Evolutionary conservation across 1,139 yeast species (phyloP), one percentile per base, ranked within the genome.

Genomic region (Zygoascus meyerae): DNA sequence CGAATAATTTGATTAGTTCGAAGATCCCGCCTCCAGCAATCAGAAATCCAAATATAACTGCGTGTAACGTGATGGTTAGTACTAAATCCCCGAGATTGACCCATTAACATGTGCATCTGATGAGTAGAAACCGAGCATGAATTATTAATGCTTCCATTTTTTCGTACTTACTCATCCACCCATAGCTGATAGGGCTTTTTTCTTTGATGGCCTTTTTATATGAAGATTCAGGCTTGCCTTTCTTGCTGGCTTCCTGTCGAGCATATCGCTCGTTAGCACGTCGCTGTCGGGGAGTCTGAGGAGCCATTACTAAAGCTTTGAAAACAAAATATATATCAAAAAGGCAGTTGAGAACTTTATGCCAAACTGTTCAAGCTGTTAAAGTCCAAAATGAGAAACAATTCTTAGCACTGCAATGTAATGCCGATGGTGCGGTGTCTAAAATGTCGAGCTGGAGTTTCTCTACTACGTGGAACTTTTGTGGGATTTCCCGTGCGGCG

Each of bases 241-340:
- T 70, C 57, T 65, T 77, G 51, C 75, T 74, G 60, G 81, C 84
- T 57, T 83, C 80, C 59, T 74, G 75, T 66, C 82, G 85, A 59
- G 85, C 87, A 66, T 81, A 90, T 65, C 80, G 85, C 59, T 78
- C 77, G 67, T 89, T 90, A 18, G 95, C 95, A 50, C 77, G 73
- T 70, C 90, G 83, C 70, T 89, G 96, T 60, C 77, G 80, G 49
- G 92, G 90, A 28, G 95, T 83, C 74, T 86, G 95, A 38, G 62
- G 60, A 41, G 55, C 55, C 55, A 53, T 54, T 34, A 21, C 7
- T 21, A 4, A 21, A 21, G 4, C 26, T 21, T 21, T 21, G 26
- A 21, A 21, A 21, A 21, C 4, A 21, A 21, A 21, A 21, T 5
- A 21, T 5, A 21, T 21, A 21, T 21, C 7, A 21, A 21, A 21